Percentiles rank a stretch among this genome's conserved stretches.
Conservation (phyloP, 345 rosid genomes). For the Stellera chamaejasme region DNA sequence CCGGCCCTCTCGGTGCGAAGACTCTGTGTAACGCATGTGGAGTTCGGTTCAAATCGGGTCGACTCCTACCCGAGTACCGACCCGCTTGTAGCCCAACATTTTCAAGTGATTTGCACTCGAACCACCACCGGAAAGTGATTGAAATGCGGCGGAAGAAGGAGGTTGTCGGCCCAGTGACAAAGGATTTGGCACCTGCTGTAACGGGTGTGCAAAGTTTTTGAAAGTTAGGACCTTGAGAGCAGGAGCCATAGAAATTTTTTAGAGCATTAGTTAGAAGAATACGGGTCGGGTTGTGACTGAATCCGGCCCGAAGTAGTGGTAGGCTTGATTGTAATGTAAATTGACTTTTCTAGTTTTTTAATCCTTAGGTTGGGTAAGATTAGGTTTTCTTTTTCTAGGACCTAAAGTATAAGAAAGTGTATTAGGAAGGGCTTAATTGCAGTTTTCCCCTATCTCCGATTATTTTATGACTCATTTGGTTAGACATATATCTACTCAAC, state of each 20-base stretch:
- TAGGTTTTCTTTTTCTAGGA: not conserved
- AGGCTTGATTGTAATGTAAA: too few relatives aligned
- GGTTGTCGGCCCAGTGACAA: slow-evolving; percentile 12
- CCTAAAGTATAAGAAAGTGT: too few relatives aligned
- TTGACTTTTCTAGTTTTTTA: not conserved
- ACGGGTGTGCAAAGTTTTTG: slow-evolving; percentile 53
- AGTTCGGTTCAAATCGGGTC: slow-evolving; percentile 84
- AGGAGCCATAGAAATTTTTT: not conserved
- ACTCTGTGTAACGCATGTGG: slow-evolving; percentile 94
- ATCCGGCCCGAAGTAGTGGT: slow-evolving; percentile 7
- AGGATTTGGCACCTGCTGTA: slow-evolving; percentile 26
- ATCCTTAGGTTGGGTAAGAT: slow-evolving; percentile 1
- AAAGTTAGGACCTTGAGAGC: not conserved
- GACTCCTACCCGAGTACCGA: slow-evolving; percentile 80
- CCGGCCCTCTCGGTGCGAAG: slow-evolving; percentile 87
- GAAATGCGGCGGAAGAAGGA: slow-evolving; percentile 73
- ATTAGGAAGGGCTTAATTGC: too few relatives aligned
- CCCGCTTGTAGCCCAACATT: slow-evolving; percentile 95
- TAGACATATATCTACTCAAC: too few relatives aligned
- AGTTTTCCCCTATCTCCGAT: too few relatives aligned
- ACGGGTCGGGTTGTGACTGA: slow-evolving; percentile 12
- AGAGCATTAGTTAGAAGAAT: not conserved
- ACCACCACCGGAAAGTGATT: slow-evolving; percentile 80
- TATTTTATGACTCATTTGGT: too few relatives aligned
- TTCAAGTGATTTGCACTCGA: slow-evolving; percentile 66